Base-by-base conservation (phyloP, 2,329 filamentous ascomycete genomes). In the Basipetospora chlamydospora region DNA sequence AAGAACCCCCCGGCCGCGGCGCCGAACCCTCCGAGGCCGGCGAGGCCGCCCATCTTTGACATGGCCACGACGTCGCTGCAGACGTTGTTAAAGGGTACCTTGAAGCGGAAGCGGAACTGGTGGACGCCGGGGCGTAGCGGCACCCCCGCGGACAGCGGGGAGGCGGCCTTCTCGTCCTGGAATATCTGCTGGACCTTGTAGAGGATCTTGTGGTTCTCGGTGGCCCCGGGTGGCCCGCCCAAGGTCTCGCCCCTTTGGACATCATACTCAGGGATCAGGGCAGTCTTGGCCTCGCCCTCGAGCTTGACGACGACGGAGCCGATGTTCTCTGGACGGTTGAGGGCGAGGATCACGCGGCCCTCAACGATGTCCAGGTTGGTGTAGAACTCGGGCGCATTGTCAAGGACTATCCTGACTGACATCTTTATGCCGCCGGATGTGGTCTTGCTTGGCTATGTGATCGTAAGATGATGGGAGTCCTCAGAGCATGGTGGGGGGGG, bases 231-330 rank as follows among this genome's bases (percentile, higher is more conserved):
- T 17, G 45, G 46, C 37, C 44, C 41, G 15, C 44, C 37, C 12
- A 31, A 30, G 31, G 39, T 23, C n/a, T 21, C 22, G 23, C 30
- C n/a, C n/a, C n/a, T 23, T 23, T 30, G 32, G 22, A 17, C 63
- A 21, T 66, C 28, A 47, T 41, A 22, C 40, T 43, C 20, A 43
- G 70, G 52, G 56, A 61, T 53, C 12, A 85, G 58, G 29, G 78
- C 67, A 5, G 81, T 87, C 43, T 68, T 69, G 33, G 76, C 76
- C 58, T 90, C 81, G 46, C 83, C 83, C 52, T 90, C 83, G 22
- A 90, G 71, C 61, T 90, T 90, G 49, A 88, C 81, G 26, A 84
- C 65, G 43, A 90, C 77, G 36, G 75, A 80, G 33, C 73, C 73
- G 34, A 88, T 67, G 39, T 70, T 65, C 53, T 88, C 82, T 37